These are phyloP conservation scores for Acanthamoeba rhysodes DNA, from an alignment of 208 protist species.

Conservation along the genomic window DNA sequence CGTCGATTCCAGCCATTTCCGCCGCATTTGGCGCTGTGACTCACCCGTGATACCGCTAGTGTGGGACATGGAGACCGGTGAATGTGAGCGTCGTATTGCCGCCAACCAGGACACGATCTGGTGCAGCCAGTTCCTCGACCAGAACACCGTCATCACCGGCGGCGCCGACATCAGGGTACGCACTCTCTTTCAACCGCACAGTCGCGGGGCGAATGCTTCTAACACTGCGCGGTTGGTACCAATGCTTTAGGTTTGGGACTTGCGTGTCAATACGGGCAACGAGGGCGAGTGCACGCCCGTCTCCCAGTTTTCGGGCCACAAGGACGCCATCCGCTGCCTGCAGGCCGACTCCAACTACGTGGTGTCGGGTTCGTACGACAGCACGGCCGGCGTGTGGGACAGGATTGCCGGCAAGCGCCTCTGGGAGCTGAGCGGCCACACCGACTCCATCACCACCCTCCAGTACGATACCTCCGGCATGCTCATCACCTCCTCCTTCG, in stretches of 20 bases:
- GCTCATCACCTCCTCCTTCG: constrained; percentile 75
- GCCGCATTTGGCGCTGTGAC: not conserved
- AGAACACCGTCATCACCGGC: constrained; percentile 54
- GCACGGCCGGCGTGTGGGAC: constrained; percentile 62
- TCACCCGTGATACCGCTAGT: not conserved
- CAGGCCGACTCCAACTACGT: constrained; percentile 52
- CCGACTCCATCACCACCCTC: constrained; percentile 75
- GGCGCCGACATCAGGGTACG: constrained; percentile 61
- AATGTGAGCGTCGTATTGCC: not conserved
- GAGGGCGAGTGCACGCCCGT: constrained; percentile 22
- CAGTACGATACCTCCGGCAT: constrained; percentile 67
- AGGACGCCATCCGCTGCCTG: constrained; percentile 71
- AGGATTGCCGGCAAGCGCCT: constrained; percentile 15
- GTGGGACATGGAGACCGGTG: constrained; percentile 72
- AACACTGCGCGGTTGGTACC: not conserved
- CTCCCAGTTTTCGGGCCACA: constrained; percentile 53
- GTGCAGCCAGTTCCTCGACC: constrained; percentile 72
- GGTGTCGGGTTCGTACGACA: constrained; percentile 74
- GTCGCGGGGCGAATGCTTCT: no score
- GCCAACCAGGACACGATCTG: constrained; percentile 69
- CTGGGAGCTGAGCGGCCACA: constrained; percentile 49
- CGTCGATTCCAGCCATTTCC: not conserved
- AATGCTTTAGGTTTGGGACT: constrained; percentile 1
- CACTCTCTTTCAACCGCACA: not conserved
- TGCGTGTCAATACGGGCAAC: not conserved